A percentile compares a stretch with the other conserved stretches of the same genome.
Conservation (phyloP, 805 yeast species). For the Ogataea haglerorum region DNA sequence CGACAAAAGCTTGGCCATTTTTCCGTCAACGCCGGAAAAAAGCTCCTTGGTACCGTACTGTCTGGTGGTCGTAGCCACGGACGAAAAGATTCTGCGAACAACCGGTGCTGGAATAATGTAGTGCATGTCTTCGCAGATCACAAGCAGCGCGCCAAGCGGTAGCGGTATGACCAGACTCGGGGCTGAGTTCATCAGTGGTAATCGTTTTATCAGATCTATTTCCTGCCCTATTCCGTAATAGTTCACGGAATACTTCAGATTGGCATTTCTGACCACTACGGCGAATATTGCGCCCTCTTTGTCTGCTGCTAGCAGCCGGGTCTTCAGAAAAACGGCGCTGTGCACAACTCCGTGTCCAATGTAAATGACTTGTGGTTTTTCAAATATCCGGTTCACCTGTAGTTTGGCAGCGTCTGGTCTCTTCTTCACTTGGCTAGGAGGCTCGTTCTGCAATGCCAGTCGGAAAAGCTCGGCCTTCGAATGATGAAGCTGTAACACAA, state of each 20-base stretch:
- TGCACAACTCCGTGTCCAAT: conserved; percentile 17
- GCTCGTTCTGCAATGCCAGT: conserved; percentile 14
- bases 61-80: conserved; percentile 1
- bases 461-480: conserved; percentile 18
- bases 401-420: conserved; percentile 12
- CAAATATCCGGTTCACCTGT: conserved; percentile 16
- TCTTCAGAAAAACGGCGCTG: conserved; percentile 12
- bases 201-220: conserved; percentile 7
- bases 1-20: conserved; percentile 8
- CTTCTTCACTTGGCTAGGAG: conserved; percentile 16
- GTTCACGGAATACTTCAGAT: conserved; percentile 15
- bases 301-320: neutral
- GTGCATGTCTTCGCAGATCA: conserved; percentile 19
- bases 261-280: conserved; percentile 15
- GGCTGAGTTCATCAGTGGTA: conserved; percentile 13
- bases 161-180: conserved; percentile 20
- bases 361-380: conserved; percentile 13
- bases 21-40: conserved; percentile 13
- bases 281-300: conserved; percentile 16
- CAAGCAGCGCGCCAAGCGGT: conserved; percentile 12
- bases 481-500: conserved; percentile 21
- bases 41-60: conserved; percentile 9
- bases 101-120: conserved; percentile 17
- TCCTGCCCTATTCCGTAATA: conserved; percentile 13
- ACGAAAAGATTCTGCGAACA: conserved; percentile 4